These are phyloP conservation scores for Penicillium sp. DNA, from an alignment of 2,329 filamentous ascomycete genomes.

Conservation along the genomic window DNA sequence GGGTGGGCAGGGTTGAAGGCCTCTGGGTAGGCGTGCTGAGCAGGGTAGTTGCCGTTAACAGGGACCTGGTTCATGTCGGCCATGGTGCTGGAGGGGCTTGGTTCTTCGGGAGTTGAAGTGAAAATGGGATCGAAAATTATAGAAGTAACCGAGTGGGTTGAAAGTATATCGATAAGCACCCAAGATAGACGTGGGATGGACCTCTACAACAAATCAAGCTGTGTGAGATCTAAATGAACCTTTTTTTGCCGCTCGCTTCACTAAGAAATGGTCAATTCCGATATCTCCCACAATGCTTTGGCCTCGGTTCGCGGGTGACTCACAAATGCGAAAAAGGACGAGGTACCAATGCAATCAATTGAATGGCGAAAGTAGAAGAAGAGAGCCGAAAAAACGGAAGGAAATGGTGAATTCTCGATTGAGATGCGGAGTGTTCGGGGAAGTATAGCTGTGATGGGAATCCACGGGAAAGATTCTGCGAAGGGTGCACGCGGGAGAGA, in stretches of 20 bases:
- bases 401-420: slow-evolving; percentile 10
- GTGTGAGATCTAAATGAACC: slow-evolving; percentile 20
- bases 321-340: slow-evolving; percentile 32
- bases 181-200: slow-evolving; percentile 5
- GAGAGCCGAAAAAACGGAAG: slow-evolving; percentile 8
- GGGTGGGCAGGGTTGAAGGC: slow-evolving; percentile 37
- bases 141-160: slow-evolving; percentile 12
- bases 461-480: slow-evolving; percentile 25
- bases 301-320: slow-evolving; percentile 12
- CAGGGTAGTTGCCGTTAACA: slow-evolving; percentile 44
- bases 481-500: slow-evolving; percentile 18
- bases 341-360: slow-evolving; percentile 24
- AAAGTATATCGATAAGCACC: slow-evolving; percentile 2
- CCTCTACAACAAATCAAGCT: slow-evolving; percentile 18
- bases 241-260: slow-evolving; percentile 21
- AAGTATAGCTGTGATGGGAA: slow-evolving; percentile 23
- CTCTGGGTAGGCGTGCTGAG: slow-evolving; percentile 41
- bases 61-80: slow-evolving; percentile 42
- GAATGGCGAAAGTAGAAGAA: slow-evolving; percentile 17
- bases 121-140: slow-evolving; percentile 15
- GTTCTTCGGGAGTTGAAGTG: slow-evolving; percentile 11
- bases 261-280: slow-evolving; percentile 22
- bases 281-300: slow-evolving; percentile 4
- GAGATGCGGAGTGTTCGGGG: slow-evolving; percentile 12
- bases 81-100: slow-evolving; percentile 29